These are phyloP conservation scores for Trichoderma gracile DNA, from an alignment of 2,329 filamentous ascomycete species.

Conservation along the genomic window DNA sequence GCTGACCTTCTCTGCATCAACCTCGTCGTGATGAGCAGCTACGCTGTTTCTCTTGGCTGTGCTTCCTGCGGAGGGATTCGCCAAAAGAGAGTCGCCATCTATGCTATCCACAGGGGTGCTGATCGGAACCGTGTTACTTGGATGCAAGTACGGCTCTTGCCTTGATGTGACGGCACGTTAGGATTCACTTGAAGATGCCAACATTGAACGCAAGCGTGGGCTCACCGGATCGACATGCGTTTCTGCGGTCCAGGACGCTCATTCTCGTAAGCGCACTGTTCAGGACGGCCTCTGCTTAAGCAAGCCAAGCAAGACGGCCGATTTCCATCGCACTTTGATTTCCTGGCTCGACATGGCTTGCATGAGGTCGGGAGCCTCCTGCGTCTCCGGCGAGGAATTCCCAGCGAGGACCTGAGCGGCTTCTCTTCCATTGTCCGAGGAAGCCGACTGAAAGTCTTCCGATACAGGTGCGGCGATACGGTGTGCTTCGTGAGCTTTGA, in stretches of 20 bases:
- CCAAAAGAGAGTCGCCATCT: background rate
- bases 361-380: conserved; percentile 3
- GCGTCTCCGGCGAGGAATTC: conserved; percentile 11
- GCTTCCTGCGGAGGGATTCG: background rate
- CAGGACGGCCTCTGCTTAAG: background rate
- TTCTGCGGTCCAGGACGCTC: background rate
- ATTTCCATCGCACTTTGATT: conserved; percentile 17
- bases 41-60: background rate
- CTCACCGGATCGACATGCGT: background rate
- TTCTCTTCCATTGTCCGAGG: conserved; percentile 12
- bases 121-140: background rate
- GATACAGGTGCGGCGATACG: background rate
- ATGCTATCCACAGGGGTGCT: background rate
- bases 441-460: background rate
- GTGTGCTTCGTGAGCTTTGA: background rate
- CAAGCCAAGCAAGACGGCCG: conserved; percentile 16
- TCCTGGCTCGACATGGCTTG: conserved; percentile 4
- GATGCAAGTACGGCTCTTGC: background rate
- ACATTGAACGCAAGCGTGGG: no score
- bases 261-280: conserved; percentile 7
- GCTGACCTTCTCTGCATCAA: background rate
- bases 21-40: background rate
- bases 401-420: background rate
- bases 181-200: background rate
- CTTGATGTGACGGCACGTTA: background rate